phyloP scores from a whole-genome alignment of 768 basidiomycete species.

The Crassisporium funariophilum region DNA sequence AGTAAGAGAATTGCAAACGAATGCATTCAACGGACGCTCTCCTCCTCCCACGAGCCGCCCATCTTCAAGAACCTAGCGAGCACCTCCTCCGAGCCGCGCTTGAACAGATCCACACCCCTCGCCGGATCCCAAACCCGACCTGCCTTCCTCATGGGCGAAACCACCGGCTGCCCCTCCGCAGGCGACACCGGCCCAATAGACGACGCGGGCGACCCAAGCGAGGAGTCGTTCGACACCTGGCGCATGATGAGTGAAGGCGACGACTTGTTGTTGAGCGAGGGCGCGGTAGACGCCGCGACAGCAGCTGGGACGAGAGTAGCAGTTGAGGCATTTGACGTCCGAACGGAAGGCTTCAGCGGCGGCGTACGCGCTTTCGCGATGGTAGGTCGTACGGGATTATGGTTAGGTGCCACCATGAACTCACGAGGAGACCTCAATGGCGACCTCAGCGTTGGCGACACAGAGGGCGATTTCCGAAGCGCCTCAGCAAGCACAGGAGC shows the following conservation, averaged over 20 bases:
- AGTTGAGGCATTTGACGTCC: conserved; percentile 15
- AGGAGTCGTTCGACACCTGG: conserved; percentile 52
- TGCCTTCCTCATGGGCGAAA: conserved; percentile 41
- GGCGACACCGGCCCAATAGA: conserved; percentile 57
- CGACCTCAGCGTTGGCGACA: neutral
- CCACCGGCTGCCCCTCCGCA: conserved; percentile 36
- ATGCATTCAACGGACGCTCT: conserved; percentile 23
- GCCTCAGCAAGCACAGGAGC: neutral
- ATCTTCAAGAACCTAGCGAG: conserved; percentile 80
- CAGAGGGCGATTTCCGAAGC: neutral
- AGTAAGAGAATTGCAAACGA: conserved; percentile 12
- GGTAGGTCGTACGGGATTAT: too few species aligned
- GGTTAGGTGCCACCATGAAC: conserved; percentile 10
- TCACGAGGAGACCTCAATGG: conserved; percentile 4
- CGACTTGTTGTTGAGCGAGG: conserved; percentile 11
- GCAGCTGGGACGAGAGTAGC: conserved; percentile 12
- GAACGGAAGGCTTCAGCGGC: conserved; percentile 15
- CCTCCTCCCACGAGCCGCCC: conserved; percentile 72
- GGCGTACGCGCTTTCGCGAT: conserved; percentile 9
- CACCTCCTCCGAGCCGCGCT: conserved; percentile 86
- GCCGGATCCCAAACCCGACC: conserved; percentile 85
- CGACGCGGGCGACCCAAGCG: conserved; percentile 53
- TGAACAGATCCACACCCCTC: conserved; percentile 83
- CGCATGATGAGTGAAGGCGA: conserved; percentile 33
- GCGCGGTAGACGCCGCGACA: conserved; percentile 10